Evolutionary conservation across 345 rosid species (phyloP), one percentile per base, ranked within the genome.

Genomic region (Salix koriyanagi): DNA sequence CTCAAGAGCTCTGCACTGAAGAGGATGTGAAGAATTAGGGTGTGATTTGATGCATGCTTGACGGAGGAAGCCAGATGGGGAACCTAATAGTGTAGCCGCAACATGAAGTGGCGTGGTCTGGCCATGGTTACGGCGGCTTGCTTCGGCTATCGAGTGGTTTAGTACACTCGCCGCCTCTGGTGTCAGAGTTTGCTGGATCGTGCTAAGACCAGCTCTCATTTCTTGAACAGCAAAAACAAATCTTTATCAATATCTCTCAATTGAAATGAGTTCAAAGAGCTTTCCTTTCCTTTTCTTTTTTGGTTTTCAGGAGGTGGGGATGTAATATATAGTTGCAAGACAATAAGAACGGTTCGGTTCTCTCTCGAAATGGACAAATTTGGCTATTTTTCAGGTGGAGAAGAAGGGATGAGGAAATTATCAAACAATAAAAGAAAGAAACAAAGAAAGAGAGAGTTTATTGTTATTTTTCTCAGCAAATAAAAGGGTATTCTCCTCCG

Each of bases 1-100:
- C 94, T 96, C 99, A 32, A 96, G 85, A 25, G 99, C 99, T 30
- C 99, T 88, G 79, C 99, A 96, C 95, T 96, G 99, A n/a, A 96
- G 89, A 0, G 99, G 99, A 76, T 96, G 98, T 7, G 99, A 96
- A 0, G 99, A 96, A 77, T 93, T 96, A 7, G 98, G 99, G 83
- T 96, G 99, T 1, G 99, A 92, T 77, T 96, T 96, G 82, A 93
- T 93, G 81, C 99, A 96, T 7, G 99, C 98, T 83, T 93, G 98
- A 54, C 99, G 89, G 81, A 96, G 94, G 81, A 71, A 96, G 23
- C 99, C 99, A 23, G 98, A 80, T 18, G 98, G 88, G 13, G 97
- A 89, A 3, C 90, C 83, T 16, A 96, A 77, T 1, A 96, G 94
- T 25, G 98, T 92, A 0, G 99, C 89, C n/a, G 98, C 98, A 73